phyloP scores from a whole-genome alignment of 371 early-diverging fungal species.

The Dinochytrium kinnereticum region DNA sequence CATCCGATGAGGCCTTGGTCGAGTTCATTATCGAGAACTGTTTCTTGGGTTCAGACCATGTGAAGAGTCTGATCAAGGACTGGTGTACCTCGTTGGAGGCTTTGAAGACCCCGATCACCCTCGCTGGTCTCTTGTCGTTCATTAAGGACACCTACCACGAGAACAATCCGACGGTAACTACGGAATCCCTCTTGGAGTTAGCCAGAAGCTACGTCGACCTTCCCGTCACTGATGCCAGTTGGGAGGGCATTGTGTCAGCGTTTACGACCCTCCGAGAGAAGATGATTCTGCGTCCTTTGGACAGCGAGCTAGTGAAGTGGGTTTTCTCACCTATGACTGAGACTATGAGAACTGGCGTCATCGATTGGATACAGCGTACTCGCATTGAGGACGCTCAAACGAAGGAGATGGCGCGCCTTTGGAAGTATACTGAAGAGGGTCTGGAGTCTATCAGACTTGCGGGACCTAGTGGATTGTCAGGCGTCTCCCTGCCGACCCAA shows the following conservation, averaged over 20 bases:
- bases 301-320: not conserved
- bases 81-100: not conserved
- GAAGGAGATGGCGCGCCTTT: not conserved
- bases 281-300: not conserved
- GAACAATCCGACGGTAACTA: not conserved
- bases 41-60: not conserved
- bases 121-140: not conserved
- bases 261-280: not conserved
- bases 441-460: not conserved
- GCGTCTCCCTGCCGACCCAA: not conserved
- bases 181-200: not conserved
- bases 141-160: not conserved
- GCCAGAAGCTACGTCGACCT: not conserved
- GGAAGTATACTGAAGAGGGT: not conserved
- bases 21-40: not conserved
- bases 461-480: not conserved
- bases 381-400: not conserved
- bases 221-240: not conserved
- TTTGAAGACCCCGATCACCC: not conserved
- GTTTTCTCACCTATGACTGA: not conserved
- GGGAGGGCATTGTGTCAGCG: not conserved
- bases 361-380: not conserved
- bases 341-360: not conserved
- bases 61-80: not conserved
- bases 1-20: not conserved